phyloP scores from a whole-genome alignment of 305 asterid species.

The Stenogyne calaminthoides region DNA sequence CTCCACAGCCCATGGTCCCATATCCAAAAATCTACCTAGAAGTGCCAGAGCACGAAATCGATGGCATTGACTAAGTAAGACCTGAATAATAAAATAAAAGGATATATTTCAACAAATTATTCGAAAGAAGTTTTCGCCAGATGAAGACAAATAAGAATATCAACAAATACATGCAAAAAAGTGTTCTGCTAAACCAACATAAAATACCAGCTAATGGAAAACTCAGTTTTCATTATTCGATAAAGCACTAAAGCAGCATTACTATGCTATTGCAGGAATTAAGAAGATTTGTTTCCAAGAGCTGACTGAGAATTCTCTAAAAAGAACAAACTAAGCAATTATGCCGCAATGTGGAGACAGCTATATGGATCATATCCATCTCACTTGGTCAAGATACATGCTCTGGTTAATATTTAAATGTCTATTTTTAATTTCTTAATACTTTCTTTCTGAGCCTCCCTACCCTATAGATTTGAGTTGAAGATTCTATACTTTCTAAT shows the following conservation, averaged over 20 bases:
- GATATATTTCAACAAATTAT: slow-evolving; percentile 4
- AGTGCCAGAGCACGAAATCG: slow-evolving; percentile 98
- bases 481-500: neutral
- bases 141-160: slow-evolving; percentile 10
- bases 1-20: slow-evolving; percentile 99
- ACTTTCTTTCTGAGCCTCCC: neutral
- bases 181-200: neutral
- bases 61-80: slow-evolving; percentile 98
- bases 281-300: neutral
- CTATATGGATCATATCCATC: neutral
- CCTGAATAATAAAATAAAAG: slow-evolving; percentile 49
- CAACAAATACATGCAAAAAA: neutral
- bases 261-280: neutral
- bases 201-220: slow-evolving; percentile 12
- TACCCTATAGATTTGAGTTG: neutral
- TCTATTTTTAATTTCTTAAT: neutral
- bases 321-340: neutral
- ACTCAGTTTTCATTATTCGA: slow-evolving; percentile 8
- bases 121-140: neutral
- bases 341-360: neutral
- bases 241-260: slow-evolving; percentile 9
- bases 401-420: neutral
- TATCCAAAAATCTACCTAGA: slow-evolving; percentile 98
- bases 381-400: neutral
- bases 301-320: neutral